Conservation (phyloP, 2,329 filamentous ascomycete genomes). For the Leptographium radiaticola region DNA sequence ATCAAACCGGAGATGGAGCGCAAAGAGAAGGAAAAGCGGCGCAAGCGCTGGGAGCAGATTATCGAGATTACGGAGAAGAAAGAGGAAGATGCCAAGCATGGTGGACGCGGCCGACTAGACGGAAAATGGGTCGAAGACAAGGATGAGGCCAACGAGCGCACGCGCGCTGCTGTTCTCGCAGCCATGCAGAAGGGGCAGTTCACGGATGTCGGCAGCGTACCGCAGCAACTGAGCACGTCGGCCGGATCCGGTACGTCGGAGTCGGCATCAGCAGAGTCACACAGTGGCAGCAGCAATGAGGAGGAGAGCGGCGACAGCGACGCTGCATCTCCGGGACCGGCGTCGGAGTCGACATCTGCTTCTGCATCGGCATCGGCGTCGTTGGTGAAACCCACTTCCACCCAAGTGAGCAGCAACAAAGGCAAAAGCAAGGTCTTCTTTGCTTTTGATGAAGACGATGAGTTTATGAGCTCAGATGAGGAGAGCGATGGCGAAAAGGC, state of each 20-base stretch:
- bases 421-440: conserved; percentile 40
- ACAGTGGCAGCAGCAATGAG: conserved; percentile 19
- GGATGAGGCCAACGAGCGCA: conserved; percentile 77
- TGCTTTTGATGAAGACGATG: conserved; percentile 69
- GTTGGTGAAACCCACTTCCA: not conserved
- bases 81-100: conserved; percentile 70
- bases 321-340: conserved; percentile 35
- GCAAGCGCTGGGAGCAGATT: conserved; percentile 77
- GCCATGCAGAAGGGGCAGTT: conserved; percentile 54
- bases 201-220: conserved; percentile 35
- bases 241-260: conserved; percentile 30
- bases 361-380: not conserved
- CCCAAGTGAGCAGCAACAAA: conserved; percentile 16
- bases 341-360: conserved; percentile 13
- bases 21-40: conserved; percentile 77
- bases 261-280: conserved; percentile 13
- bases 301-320: conserved; percentile 27
- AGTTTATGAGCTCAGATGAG: conserved; percentile 59
- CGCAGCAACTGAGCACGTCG: conserved; percentile 32
- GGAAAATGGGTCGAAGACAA: conserved; percentile 93
- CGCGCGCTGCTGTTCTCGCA: conserved; percentile 59
- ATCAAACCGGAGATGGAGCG: conserved; percentile 96
- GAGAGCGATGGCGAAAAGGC: conserved; percentile 23
- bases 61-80: conserved; percentile 72
- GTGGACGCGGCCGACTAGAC: conserved; percentile 59